These are phyloP conservation scores for Saraca asoca DNA, from an alignment of 331 rosid genomes.

Conservation along the genomic window DNA sequence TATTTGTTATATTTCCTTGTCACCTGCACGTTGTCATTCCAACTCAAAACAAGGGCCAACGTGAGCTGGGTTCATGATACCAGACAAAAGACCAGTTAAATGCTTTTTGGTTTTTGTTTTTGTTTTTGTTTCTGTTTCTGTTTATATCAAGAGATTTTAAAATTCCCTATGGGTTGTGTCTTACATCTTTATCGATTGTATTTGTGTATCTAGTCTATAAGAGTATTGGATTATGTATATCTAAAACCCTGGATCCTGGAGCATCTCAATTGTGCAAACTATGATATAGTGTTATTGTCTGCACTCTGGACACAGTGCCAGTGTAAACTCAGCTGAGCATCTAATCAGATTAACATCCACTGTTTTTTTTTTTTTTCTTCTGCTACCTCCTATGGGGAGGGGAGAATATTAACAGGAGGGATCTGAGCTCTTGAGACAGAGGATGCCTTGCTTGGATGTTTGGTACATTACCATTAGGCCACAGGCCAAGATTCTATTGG, in stretches of 20 bases:
- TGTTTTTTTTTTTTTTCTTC: no score
- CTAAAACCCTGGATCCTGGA: background rate
- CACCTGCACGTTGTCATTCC: background rate
- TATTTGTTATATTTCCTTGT: background rate
- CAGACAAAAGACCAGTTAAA: background rate
- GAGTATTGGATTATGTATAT: background rate
- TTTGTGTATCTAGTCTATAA: background rate
- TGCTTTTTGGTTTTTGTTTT: no score
- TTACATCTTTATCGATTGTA: slow-evolving; percentile 1
- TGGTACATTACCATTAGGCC: no score
- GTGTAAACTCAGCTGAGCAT: background rate
- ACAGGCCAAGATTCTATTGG: no score
- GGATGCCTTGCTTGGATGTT: no score
- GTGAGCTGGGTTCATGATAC: background rate
- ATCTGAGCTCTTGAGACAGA: no score
- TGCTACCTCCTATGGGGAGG: no score
- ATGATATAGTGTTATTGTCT: background rate
- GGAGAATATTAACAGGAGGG: no score
- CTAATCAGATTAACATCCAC: background rate
- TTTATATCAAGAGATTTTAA: background rate
- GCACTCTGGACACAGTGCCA: background rate
- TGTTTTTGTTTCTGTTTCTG: no score
- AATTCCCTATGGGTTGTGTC: background rate
- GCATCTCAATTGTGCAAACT: background rate
- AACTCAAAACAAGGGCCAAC: background rate